These are phyloP conservation scores for Trebouxia sp. DNA, from an alignment of 139 green algal species.

Conservation along the genomic window DNA sequence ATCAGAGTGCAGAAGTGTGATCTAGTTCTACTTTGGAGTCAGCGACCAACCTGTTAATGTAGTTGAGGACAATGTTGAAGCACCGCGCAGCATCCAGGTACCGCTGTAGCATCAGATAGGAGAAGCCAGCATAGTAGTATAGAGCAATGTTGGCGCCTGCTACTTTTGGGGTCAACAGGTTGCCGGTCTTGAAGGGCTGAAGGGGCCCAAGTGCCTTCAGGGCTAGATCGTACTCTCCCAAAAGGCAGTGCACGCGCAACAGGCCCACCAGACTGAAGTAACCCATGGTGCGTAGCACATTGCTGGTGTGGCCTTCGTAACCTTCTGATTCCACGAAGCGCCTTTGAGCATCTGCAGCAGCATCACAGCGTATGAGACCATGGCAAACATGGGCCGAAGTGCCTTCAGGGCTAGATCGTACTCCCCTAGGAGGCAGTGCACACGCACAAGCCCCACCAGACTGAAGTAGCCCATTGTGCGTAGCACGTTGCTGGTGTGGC, in stretches of 20 bases:
- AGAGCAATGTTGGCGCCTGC: conserved; percentile 83
- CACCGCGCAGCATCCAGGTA: conserved; percentile 84
- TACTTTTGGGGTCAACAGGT: conserved; percentile 80
- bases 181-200: conserved; percentile 66
- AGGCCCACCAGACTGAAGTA: conserved; percentile 95
- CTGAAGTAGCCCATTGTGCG: conserved; percentile 95
- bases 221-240: conserved; percentile 88
- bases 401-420: conserved; percentile 79
- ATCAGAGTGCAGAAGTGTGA: background rate
- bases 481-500: conserved; percentile 88
- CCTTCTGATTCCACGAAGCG: conserved; percentile 75
- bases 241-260: conserved; percentile 85
- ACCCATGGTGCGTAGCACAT: conserved; percentile 94
- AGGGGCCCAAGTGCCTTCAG: conserved; percentile 76
- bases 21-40: background rate
- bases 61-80: conserved; percentile 88
- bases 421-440: conserved; percentile 94
- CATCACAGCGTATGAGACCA: too few relatives aligned
- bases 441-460: conserved; percentile 86
- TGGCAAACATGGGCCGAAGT: conserved; percentile 73
- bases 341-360: conserved; percentile 40
- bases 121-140: conserved; percentile 95
- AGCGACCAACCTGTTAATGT: conserved; percentile 69
- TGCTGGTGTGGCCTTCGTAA: conserved; percentile 76
- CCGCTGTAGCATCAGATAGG: conserved; percentile 88